These are phyloP conservation scores for Colletotrichum sansevieriae DNA, from an alignment of 2,329 filamentous ascomycete genomes.

Conservation along the genomic window DNA sequence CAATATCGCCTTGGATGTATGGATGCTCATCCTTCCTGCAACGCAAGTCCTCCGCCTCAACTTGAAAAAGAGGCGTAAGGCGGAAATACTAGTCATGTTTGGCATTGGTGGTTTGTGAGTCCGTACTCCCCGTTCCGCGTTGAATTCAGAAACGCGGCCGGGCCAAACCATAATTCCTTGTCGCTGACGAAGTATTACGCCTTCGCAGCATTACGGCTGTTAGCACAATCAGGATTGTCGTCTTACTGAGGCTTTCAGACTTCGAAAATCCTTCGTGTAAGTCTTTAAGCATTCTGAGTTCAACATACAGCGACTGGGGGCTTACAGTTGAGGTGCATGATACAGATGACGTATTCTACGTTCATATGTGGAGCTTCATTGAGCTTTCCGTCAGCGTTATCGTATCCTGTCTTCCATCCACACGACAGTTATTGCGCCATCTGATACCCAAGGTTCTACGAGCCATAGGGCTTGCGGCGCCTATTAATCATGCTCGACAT, in stretches of 20 bases:
- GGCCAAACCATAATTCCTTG: neutral
- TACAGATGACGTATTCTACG: slow-evolving; percentile 51
- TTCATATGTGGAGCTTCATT: slow-evolving; percentile 61
- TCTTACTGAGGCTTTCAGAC: no score
- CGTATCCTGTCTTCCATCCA: slow-evolving; percentile 54
- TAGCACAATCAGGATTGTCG: no score
- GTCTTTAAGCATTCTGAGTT: slow-evolving; percentile 16
- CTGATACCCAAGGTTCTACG: slow-evolving; percentile 9
- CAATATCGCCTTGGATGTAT: slow-evolving; percentile 59
- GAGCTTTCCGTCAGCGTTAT: slow-evolving; percentile 60
- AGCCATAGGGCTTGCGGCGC: neutral
- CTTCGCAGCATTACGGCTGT: no score
- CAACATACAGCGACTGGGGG: neutral
- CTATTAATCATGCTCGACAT: neutral
- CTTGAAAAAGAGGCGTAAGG: slow-evolving; percentile 53
- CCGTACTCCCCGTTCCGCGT: no score
- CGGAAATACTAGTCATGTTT: slow-evolving; percentile 55
- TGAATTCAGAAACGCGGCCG: accelerated
- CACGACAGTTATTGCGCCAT: slow-evolving; percentile 32
- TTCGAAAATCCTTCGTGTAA: no score
- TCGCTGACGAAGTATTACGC: no score
- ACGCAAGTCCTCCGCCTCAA: slow-evolving; percentile 50
- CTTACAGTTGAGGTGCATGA: slow-evolving; percentile 50
- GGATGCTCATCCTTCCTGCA: slow-evolving; percentile 58
- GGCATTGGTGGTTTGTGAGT: slow-evolving; percentile 47